Evolutionary conservation across 1,284 basidiomycete genomes (phyloP), one percentile per base, ranked within the genome.

Genomic region (Mycosarcoma maydis): DNA sequence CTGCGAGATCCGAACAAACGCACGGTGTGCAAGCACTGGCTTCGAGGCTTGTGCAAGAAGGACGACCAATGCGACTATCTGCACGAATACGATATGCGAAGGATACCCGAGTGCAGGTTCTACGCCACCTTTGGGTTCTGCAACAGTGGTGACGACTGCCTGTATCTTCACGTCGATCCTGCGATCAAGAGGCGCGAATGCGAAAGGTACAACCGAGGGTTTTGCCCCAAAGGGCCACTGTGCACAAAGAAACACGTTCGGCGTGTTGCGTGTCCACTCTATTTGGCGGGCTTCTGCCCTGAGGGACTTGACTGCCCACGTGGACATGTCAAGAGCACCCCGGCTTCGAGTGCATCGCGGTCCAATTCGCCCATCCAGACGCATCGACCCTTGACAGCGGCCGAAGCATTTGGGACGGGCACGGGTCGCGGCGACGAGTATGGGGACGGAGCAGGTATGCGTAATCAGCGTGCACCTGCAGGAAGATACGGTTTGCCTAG

Each of bases 81-180:
- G 80, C 96, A 99, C 84, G 96, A 98, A 84, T 98, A 97, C 85
- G 97, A 98, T 82, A 86, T 98, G 59, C 86, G 95, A 71, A 90
- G 92, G 56, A 98, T 98, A 92, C 96, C 96, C n/a, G 92, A 97
- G 82, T 98, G 96, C 82, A 92, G 94, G 87, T 98, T 94, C 92
- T 98, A 90, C 82, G 92, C 92, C 58, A 96, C 96, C 83, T 95
- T 94, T 80, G 96, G 96, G 5, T 98, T 95, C 83, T 98, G 96
- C 84, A 93, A 93, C 53, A 91, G 93, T 43, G 96, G 95, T 47
- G 96, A 98, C 77, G 96, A 98, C 83, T 99, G 96, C 82, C 86
- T 99, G 72, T 98, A 98, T 82, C 90, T 92, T 22, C 96, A 99
- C 83, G 92, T 94, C n/a, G 94, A 92, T 76, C 92, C 95, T 80